Base-by-base conservation (phyloP, 2,329 filamentous ascomycete genomes). In the Talaromyces sp. region DNA sequence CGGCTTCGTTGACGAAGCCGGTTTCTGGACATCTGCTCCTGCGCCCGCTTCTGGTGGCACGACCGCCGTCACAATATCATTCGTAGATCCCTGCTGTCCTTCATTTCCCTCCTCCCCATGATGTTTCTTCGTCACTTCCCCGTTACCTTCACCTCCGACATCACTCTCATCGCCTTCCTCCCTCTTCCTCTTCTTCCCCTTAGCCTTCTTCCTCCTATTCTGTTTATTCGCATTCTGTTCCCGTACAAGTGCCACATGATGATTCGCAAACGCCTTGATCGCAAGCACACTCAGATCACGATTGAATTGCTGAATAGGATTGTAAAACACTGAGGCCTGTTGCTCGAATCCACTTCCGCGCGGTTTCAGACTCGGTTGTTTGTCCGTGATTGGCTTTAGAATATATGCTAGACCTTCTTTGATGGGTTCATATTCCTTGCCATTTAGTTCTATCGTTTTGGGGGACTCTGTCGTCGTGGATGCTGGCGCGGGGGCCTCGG, bases 271-370 rank as follows among this genome's bases (percentile, higher is more conserved):
- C 0, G 89, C 89, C 68, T 89, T 90, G 72, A 99, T 96, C 0
- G 91, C 91, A 13, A 99, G 81, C 25, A 97, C 90, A 61, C 91
- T 97, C 63, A 99, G 76, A 70, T 99, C 94, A 48, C 95, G 88
- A 74, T 99, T 99, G 80, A 97, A 99, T 71, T 99, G 94, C 71
- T 99, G 94, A 56, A 99, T 97, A 0, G 94, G 93, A 67, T 99
- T 99, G 81, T 99, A 99, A 70, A 99, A 99, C 57, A 99, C 95
- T 35, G 80, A 79, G 66, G 93, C 88, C 65, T 86, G 83, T 39
- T 85, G 80, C 65, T 84, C 80, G 53, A 86, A 82, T 60, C 81
- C 77, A 58, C 73, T 73, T 28, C 73, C 64, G 60, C 75, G 70
- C 39, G 64, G 69, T 61, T 78, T 78, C 22, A 75, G 70, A 61